Evolutionary conservation across 768 basidiomycete species (phyloP).

Genomic region (Mycena albidolilacea): DNA sequence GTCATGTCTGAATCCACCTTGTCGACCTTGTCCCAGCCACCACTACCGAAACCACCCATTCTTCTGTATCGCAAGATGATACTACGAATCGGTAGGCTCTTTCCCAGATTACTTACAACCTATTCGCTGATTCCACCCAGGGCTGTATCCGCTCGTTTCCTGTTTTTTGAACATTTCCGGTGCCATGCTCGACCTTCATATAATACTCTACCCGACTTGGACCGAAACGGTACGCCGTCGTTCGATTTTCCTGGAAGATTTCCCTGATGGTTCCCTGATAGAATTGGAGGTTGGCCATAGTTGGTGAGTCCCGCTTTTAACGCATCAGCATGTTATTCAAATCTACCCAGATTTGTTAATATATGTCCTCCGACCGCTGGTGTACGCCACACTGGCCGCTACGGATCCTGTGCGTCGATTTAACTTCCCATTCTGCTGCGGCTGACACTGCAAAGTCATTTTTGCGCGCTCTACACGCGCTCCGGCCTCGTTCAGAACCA

Average conservation of each 20-base stretch:
- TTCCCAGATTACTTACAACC: not conserved
- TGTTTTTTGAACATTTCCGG: not conserved
- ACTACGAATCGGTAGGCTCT: conserved; percentile 19
- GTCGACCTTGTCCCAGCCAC: not conserved
- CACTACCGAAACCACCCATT: conserved; percentile 8
- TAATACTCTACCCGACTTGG: not conserved
- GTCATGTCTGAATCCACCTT: not conserved
- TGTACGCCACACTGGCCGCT: conserved; percentile 4
- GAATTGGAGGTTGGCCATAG: conserved; percentile 23
- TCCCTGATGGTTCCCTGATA: not conserved
- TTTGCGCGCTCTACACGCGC: conserved; percentile 17
- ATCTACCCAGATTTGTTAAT: conserved; percentile 6
- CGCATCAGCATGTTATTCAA: not conserved
- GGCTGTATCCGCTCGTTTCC: conserved; percentile 30
- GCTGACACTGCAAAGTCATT: conserved; percentile 18
- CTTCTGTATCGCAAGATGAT: conserved; percentile 22
- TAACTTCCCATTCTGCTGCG: not conserved
- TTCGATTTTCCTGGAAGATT: not conserved
- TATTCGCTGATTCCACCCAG: not conserved
- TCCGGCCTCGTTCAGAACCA: not conserved
- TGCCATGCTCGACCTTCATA: conserved; percentile 3
- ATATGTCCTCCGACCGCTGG: conserved; percentile 16
- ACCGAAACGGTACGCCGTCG: conserved; percentile 3
- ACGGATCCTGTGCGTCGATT: conserved; percentile 24
- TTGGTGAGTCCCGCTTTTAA: not conserved